Percentiles rank a stretch among this genome's conserved stretches.
Evolutionary conservation across 2,329 filamentous ascomycete species (phyloP).

Genomic region (Macrophomina pseudophaseolina): DNA sequence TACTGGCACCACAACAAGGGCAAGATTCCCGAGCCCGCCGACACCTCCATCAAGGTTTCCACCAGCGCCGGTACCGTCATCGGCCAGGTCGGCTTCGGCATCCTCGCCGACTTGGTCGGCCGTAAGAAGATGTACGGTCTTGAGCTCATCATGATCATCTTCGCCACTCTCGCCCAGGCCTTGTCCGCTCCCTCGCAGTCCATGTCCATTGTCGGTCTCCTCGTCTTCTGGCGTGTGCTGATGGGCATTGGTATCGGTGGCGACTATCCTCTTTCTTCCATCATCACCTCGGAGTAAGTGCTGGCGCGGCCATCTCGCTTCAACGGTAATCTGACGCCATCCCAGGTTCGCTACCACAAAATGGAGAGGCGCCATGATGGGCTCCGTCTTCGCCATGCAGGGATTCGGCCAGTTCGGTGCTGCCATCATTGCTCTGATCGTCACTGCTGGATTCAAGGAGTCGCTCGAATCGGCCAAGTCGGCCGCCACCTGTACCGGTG

Average conservation of each 20-base stretch:
- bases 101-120: slow-evolving; percentile 75
- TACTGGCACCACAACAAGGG: slow-evolving; percentile 63
- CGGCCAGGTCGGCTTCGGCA: slow-evolving; percentile 74
- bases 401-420: slow-evolving; percentile 79
- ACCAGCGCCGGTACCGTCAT: slow-evolving; percentile 84
- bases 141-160: slow-evolving; percentile 47
- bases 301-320: too few relatives aligned
- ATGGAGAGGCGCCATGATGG: slow-evolving; percentile 88
- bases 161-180: slow-evolving; percentile 45
- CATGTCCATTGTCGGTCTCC: slow-evolving; percentile 44
- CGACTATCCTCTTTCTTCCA: slow-evolving; percentile 80
- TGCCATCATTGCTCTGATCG: slow-evolving; percentile 76
- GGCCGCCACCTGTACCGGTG: slow-evolving; percentile 63
- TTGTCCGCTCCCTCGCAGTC: slow-evolving; percentile 43
- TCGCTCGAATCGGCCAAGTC: slow-evolving; percentile 60
- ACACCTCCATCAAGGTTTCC: slow-evolving; percentile 84
- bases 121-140: slow-evolving; percentile 82
- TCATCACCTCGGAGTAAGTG: slow-evolving; percentile 77
- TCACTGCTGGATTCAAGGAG: slow-evolving; percentile 72
- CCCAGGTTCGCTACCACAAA: slow-evolving; percentile 75
- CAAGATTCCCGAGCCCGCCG: slow-evolving; percentile 67
- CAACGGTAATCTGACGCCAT: background rate
- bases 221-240: slow-evolving; percentile 48
- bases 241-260: slow-evolving; percentile 59
- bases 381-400: slow-evolving; percentile 85